A percentile compares a stretch with the other conserved stretches of the same genome.
phyloP scores from a whole-genome alignment of 2,329 filamentous ascomycete species.

The Xylaria sp. region DNA sequence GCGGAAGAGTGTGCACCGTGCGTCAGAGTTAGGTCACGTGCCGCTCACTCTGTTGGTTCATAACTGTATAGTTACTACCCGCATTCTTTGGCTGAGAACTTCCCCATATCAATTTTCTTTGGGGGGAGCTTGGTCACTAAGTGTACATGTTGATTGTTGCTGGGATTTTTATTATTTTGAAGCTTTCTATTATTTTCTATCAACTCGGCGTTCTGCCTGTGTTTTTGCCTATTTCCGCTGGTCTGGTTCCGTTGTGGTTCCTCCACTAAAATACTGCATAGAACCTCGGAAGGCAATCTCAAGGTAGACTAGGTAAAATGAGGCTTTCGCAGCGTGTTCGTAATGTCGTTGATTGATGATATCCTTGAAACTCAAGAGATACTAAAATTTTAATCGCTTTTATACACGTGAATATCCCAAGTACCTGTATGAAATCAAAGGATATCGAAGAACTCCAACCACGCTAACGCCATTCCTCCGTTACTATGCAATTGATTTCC shows the following conservation, averaged over 20 bases:
- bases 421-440: slow-evolving; percentile 27
- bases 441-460: slow-evolving; percentile 26
- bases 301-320: not conserved
- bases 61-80: not conserved
- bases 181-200: not conserved
- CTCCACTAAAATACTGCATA: too few relatives aligned
- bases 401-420: slow-evolving; percentile 11
- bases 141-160: too few relatives aligned
- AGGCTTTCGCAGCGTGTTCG: not conserved
- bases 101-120: too few relatives aligned
- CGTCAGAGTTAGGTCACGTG: slow-evolving; percentile 19
- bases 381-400: slow-evolving; percentile 16
- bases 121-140: too few relatives aligned
- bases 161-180: too few relatives aligned
- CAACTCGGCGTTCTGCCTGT: not conserved
- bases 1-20: slow-evolving; percentile 27
- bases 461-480: slow-evolving; percentile 15
- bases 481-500: slow-evolving; percentile 14
- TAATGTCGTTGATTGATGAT: slow-evolving; percentile 12
- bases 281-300: too few relatives aligned
- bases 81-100: not conserved
- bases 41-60: not conserved
- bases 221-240: too few relatives aligned
- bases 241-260: too few relatives aligned
- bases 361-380: slow-evolving; percentile 15